Base-by-base conservation (phyloP, 129 eudicot genomes). In the Escallonia herrerae region DNA sequence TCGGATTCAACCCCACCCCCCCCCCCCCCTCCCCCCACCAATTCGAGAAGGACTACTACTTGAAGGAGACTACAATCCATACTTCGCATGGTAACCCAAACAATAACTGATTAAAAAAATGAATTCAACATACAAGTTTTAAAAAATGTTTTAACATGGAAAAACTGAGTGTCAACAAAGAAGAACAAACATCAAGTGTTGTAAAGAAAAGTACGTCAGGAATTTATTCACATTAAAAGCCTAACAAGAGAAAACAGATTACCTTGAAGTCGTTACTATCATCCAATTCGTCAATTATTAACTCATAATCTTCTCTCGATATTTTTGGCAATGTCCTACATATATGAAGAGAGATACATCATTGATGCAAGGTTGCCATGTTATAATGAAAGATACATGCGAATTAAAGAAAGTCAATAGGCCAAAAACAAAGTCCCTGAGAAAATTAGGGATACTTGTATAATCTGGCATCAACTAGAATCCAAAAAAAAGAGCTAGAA, bases 311-410 rank as follows among this genome's bases (percentile, higher is more conserved):
- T 47, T 94, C 99, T 62, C 77, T 59, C 51, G 99, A 94, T 74
- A 84, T 94, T 66, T 89, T 84, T 63, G 99, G 99, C 80, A 94
- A 66, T 15, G 97, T 81, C 93, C 99, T 90, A 72, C 15, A 80
- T 12, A 58, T 10, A 41, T 46, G 56, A n/a, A n/a, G 9, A 2
- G 12, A 63, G 53, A 44, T 1, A 59, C 6, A 43, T 50, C 40
- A 44, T 68, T 14, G 52, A 7, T 43, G 58, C 38, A 64, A 60
- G 39, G 63, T 60, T 3, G 49, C 48, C 22, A 33, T 43, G 53
- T 39, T 59, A 43, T 40, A 5, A 0, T 56, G 38, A 44, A 9
- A 33, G 40, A 46, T 47, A 48, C 22, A 47, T 0, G 2, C n/a
- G 7, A 46, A 15, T 10, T 48, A 50, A 54, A 33, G 12, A 11